A percentile compares a stretch with the other conserved stretches of the same genome.
phyloP scores from a whole-genome alignment of 805 yeast genomes.

The Candida odintsovae region DNA sequence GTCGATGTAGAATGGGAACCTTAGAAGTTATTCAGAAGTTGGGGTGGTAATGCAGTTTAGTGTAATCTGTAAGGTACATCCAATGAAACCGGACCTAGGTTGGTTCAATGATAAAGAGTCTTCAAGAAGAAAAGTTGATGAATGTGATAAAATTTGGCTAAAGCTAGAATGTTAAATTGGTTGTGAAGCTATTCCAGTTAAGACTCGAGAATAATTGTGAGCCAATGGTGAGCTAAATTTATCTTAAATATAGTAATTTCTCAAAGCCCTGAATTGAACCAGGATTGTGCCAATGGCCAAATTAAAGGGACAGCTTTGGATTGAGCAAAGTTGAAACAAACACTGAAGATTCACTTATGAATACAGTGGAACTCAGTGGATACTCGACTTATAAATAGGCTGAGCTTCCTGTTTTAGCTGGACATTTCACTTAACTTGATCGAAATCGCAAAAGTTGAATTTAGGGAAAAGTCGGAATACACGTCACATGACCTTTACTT shows the following conservation, averaged over 20 bases:
- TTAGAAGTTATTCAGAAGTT: not conserved
- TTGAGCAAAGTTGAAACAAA: not conserved
- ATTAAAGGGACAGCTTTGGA: not conserved
- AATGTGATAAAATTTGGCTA: not conserved
- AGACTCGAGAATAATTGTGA: not conserved
- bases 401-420: not conserved
- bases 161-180: not conserved
- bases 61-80: not conserved
- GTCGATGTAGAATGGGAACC: not conserved
- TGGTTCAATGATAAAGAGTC: not conserved
- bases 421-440: not conserved
- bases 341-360: not conserved
- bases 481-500: not conserved
- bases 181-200: not conserved
- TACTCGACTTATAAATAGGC: not conserved
- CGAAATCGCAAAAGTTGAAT: not conserved
- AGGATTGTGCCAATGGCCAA: not conserved
- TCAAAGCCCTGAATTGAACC: not conserved
- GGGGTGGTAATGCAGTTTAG: no score
- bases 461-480: not conserved
- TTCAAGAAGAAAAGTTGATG: not conserved
- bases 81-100: not conserved
- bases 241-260: no score
- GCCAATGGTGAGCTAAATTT: not conserved
- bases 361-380: not conserved